Evolutionary conservation across 805 yeast species (phyloP), one percentile per base, ranked within the genome.

Genomic region (Metschnikowia borealis): DNA sequence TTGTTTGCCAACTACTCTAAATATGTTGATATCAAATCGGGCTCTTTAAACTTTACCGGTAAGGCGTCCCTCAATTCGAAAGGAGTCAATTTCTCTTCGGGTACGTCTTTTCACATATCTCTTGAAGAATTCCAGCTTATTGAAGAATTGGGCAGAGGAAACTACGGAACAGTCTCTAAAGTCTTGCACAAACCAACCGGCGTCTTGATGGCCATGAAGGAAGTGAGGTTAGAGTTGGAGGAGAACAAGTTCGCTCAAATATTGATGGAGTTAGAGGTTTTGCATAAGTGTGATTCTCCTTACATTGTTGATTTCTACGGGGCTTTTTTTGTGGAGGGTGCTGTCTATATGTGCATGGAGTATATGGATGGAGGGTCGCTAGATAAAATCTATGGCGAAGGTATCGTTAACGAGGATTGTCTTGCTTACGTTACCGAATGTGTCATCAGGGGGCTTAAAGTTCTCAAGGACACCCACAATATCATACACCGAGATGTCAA

Each of bases 291-390:
- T 70, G 81, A 81, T 56, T 85, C 95, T 14, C 95, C 94, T 2
- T 89, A 82, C 65, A 91, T 94, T 64, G 97, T 94, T 38, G 97
- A 92, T 61, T 94, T 94, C 61, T 94, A 88, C 63, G 99, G 99
- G 39, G 99, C 99, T 1, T 92, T 92, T 63, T 94, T 92, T 64
- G 89, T 89, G 32, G 99, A 94, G 69, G 97, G 97, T 43, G 96
- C 97, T 0, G 99, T 92, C 26, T 94, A 91, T 70, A 89, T 92
- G 89, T 94, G 98, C 70, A 92, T 92, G 80, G 99, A 92, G 70
- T 89, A 84, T 66, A 92, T 92, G 99, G 95, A 89, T 66, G 97
- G 96, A 44, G 96, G 97, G 0, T 89, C 97, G 0, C 71, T 92
- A 52, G 97, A 92, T 68, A 88, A 87, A 62, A 76, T 91, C 14